Evolutionary conservation across 1,284 basidiomycete genomes (phyloP).

Genomic region (Austroboletus niveus): DNA sequence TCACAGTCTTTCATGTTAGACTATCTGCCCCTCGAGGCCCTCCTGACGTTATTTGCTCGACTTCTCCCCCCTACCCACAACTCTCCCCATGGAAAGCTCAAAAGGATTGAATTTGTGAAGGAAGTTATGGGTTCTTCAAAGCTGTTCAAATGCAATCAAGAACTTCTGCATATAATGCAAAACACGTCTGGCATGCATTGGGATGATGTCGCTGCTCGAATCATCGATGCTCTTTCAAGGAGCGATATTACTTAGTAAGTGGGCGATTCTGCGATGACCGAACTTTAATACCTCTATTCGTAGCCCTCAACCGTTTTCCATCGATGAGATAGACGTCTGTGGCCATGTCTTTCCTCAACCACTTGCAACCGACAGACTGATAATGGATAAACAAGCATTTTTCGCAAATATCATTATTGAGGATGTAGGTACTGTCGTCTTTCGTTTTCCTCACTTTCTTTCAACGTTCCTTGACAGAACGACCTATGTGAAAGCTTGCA

Average conservation of each 20-base stretch:
- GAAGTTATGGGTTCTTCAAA: constrained; percentile 45
- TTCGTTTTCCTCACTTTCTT: constrained; percentile 14
- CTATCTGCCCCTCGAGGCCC: constrained; percentile 53
- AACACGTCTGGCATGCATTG: constrained; percentile 45
- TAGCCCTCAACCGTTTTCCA: constrained; percentile 61
- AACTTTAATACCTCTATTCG: constrained; percentile 2
- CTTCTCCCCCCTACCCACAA: constrained; percentile 47
- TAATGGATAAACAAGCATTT: constrained; percentile 51
- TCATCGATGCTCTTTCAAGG: constrained; percentile 47
- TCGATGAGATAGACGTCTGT: constrained; percentile 41
- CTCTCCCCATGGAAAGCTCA: constrained; percentile 33
- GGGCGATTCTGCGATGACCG: background rate
- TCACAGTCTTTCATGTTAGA: constrained; percentile 36
- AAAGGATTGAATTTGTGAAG: constrained; percentile 47
- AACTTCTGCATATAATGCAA: constrained; percentile 44
- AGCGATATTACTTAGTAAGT: constrained; percentile 51
- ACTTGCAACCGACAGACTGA: constrained; percentile 43
- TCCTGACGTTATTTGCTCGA: constrained; percentile 55
- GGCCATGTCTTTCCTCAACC: constrained; percentile 34
- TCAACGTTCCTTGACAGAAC: constrained; percentile 30
- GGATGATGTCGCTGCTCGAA: constrained; percentile 49
- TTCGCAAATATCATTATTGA: constrained; percentile 44
- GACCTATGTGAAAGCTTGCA: constrained; percentile 42
- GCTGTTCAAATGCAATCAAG: constrained; percentile 32
- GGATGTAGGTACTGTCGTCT: constrained; percentile 17